These are phyloP conservation scores for Globisporangium ultimum DNA, from an alignment of 352 stramenopile species.

Conservation along the genomic window DNA sequence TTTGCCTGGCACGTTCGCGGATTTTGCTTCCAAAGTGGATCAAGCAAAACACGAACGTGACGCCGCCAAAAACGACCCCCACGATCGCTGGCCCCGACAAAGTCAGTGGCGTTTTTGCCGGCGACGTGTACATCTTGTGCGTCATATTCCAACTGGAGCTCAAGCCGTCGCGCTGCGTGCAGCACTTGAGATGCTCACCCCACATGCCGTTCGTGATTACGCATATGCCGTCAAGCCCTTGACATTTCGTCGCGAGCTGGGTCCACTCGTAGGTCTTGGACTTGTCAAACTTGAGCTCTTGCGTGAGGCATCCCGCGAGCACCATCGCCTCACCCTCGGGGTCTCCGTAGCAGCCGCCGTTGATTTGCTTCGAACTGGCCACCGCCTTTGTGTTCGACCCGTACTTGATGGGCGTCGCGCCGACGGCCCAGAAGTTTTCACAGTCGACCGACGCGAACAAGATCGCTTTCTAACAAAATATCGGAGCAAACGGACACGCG, in stretches of 20 bases:
- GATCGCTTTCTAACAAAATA: slow-evolving; percentile 59
- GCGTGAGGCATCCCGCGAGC: slow-evolving; percentile 70
- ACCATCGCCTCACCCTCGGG: slow-evolving; percentile 48
- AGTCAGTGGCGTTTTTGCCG: slow-evolving; percentile 31
- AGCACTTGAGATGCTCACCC: slow-evolving; percentile 80
- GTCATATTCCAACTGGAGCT: slow-evolving; percentile 22
- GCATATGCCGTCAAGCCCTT: slow-evolving; percentile 67
- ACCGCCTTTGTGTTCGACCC: slow-evolving; percentile 59
- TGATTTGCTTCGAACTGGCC: slow-evolving; percentile 76
- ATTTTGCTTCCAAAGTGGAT: slow-evolving; percentile 80
- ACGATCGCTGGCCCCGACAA: slow-evolving; percentile 63
- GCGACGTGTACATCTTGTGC: slow-evolving; percentile 56
- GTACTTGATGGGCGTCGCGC: slow-evolving; percentile 69
- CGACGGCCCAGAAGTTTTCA: slow-evolving; percentile 79
- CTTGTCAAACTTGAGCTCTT: slow-evolving; percentile 64
- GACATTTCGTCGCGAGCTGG: slow-evolving; percentile 72
- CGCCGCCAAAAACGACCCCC: slow-evolving; percentile 73
- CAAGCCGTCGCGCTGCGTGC: slow-evolving; percentile 48
- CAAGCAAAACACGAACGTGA: slow-evolving; percentile 65
- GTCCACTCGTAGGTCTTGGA: slow-evolving; percentile 78
- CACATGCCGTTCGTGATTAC: slow-evolving; percentile 81
- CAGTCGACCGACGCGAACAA: slow-evolving; percentile 79
- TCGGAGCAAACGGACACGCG: no score
- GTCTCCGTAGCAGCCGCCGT: slow-evolving; percentile 77
- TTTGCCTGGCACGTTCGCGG: slow-evolving; percentile 71